Percentiles rank a stretch among this genome's conserved stretches.
Conservation (phyloP, 176 grass and related monocot species). For the Neostapfia colusana region DNA sequence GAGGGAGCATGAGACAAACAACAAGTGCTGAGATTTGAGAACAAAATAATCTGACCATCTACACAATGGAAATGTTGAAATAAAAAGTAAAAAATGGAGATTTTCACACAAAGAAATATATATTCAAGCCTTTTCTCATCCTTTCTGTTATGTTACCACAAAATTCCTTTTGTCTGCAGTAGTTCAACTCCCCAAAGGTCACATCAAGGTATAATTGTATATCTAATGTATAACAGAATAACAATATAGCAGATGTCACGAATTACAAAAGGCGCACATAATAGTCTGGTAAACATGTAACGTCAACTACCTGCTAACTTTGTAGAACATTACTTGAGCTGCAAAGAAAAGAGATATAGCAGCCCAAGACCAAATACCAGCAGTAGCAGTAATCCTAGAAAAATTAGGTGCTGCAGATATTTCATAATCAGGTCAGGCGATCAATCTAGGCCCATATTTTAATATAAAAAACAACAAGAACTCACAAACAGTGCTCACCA, state of each 20-base stretch:
- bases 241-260: constrained; percentile 5
- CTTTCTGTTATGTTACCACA: not conserved
- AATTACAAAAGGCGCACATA: constrained; percentile 14
- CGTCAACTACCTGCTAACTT: constrained; percentile 75
- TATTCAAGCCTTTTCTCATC: not conserved
- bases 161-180: not conserved
- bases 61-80: constrained; percentile 15
- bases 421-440: constrained; percentile 40
- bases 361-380: constrained; percentile 83
- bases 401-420: constrained; percentile 65
- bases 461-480: constrained; percentile 25
- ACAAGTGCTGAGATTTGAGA: constrained; percentile 24
- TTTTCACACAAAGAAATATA: not conserved
- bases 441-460: constrained; percentile 27
- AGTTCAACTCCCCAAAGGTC: not conserved
- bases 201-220: constrained; percentile 6
- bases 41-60: constrained; percentile 25
- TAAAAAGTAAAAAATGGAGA: constrained; percentile 14
- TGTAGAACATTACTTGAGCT: constrained; percentile 79
- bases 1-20: constrained; percentile 20
- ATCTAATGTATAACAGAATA: not conserved
- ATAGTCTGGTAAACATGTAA: constrained; percentile 17
- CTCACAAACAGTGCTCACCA: constrained; percentile 45
- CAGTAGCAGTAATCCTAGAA: constrained; percentile 67
- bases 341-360: constrained; percentile 78